Evolutionary conservation across 148 eudicot species (phyloP), one percentile per base, ranked within the genome.

Genomic region (Linanthus parryae): DNA sequence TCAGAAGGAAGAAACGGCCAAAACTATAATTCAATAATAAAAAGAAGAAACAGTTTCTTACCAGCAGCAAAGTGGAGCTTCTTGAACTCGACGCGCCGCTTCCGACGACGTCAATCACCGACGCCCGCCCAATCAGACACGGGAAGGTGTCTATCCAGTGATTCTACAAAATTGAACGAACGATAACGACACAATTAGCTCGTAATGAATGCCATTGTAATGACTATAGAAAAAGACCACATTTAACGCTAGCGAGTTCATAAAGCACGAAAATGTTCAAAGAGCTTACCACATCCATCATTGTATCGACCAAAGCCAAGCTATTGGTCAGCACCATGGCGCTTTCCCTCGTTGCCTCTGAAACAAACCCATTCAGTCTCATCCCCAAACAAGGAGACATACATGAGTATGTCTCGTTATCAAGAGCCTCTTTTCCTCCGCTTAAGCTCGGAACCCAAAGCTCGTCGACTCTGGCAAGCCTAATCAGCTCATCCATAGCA

Each of bases 41-140:
- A 35, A 31, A 51, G 11, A 2, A 14, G 10, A 16, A 38, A 28
- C 9, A 23, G n/a, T n/a, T n/a, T n/a, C n/a, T 18, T 85, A 85
- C 97, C 95, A 90, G 52, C 51, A 75, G 92, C 50, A 90, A 53
- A 73, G 78, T 75, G 33, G 92, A 79, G 41, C 74, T 84, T 42
- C 61, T 66, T 9, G 76, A 78, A 47, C 82, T 88, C 46, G 36
- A 42, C 36, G 48, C 61, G 49, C 88, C 95, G 49, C 27, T 23
- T 50, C 52, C 73, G 54, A 90, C 37, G 57, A 76, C 69, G 43
- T 83, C 81, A 5, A 69, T 17, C 0, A 69, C 62, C 40, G 73
- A 41, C 11, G 82, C 68, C 39, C 71, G 73, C 10, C 84, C 73
- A 45, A 83, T 52, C 61, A 78, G 54, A 52, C 79, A 66, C 10